Base-by-base conservation (phyloP, 768 basidiomycete genomes). In the Auriscalpium microsporum region DNA sequence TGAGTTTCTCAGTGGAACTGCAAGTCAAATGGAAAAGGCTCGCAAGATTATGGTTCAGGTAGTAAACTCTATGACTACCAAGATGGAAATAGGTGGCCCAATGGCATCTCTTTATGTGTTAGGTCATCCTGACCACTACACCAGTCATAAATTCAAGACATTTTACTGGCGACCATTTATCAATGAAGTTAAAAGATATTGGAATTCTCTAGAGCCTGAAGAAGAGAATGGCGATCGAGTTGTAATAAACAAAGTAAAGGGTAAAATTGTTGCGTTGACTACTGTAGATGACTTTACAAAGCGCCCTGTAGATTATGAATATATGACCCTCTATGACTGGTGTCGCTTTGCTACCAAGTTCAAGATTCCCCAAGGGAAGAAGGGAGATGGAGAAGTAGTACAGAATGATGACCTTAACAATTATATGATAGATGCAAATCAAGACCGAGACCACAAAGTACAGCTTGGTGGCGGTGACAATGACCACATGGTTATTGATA, bases 81-180 rank as follows among this genome's bases (percentile, higher is more conserved):
- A 72, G 55, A 21, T 64, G 17, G 72, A 75, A 57, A 66, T 75
- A 14, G 73, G 74, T 0, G 65, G 63, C 11, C 73, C 73, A 0
- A 69, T 74, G 66, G 68, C 67, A 1, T 66, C 57, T 14, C 57
- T 71, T 56, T 74, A 74, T 50, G 49, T 74, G 1, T 53, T 73
- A 10, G 65, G 62, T 6, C 60, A 70, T 52, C 71, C 70, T 16
- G 75, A 76, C 56, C 71, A 72, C 21, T 74, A 75, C 52, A 73
- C 71, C 0, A 68, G 63, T 53, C 69, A 73, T 54, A 61, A 36
- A 13, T 75, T 74, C 60, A 56, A 63, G 1, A 38, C 61, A 4
- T 67, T 73, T 33, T 71, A 59, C 49, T 76, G 72, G 74, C 49
- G 59, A 46, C 48, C 48, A 10, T 75, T 57, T 67, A 64, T 74